Evolutionary conservation across 148 eudicot genomes (phyloP).

Genomic region (Camellia sinensis): DNA sequence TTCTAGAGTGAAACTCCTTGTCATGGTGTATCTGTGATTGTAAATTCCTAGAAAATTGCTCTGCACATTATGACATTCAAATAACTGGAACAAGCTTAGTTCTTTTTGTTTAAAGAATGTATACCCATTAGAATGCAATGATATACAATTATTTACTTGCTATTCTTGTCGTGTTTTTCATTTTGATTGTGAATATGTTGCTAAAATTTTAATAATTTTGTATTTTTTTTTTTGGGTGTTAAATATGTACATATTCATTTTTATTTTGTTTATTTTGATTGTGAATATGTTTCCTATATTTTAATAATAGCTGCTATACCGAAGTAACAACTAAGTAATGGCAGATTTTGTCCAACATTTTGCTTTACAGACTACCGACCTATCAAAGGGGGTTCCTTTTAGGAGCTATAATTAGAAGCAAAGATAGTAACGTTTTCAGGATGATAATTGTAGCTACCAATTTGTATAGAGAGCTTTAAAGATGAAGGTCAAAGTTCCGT

Average conservation of each 20-base stretch:
- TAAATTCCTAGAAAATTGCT: constrained; percentile 3
- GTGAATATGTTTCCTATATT: too few species aligned
- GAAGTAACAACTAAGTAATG: too few species aligned
- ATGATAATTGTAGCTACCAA: not conserved
- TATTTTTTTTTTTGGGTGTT: not conserved
- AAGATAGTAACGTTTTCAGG: too few species aligned
- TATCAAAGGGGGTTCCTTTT: too few species aligned
- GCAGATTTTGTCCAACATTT: too few species aligned
- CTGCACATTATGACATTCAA: not conserved
- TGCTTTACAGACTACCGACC: too few species aligned
- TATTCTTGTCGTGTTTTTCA: not conserved
- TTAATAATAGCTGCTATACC: too few species aligned
- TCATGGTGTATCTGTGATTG: not conserved
- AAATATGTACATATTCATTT: not conserved
- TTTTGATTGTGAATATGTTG: not conserved
- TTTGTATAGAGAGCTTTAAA: not conserved
- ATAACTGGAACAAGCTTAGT: not conserved
- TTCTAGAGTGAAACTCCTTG: not conserved
- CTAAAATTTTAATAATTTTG: not conserved
- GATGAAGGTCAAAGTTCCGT: not conserved
- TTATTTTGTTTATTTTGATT: not conserved
- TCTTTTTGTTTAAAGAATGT: not conserved
- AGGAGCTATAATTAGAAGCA: not conserved
- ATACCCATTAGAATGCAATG: not conserved
- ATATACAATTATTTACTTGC: not conserved